Evolutionary conservation across 2,329 filamentous ascomycete species (phyloP).

Genomic region (Paradendryphiella salina): DNA sequence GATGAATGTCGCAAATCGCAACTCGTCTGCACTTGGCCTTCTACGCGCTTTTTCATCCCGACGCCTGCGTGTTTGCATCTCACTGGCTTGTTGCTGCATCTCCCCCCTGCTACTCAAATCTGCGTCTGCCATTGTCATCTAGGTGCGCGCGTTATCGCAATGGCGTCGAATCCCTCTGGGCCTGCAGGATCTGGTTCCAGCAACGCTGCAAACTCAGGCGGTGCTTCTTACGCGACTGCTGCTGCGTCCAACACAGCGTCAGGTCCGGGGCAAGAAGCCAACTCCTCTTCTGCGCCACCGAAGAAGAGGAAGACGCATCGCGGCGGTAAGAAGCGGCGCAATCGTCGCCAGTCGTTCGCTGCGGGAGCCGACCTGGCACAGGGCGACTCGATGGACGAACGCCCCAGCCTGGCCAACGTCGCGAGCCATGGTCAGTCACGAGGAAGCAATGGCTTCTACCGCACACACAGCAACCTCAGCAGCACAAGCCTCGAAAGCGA

Average conservation of each 20-base stretch:
- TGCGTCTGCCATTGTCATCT: constrained; percentile 7
- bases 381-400: constrained; percentile 58
- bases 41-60: not conserved
- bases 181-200: constrained; percentile 12
- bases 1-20: constrained; percentile 3
- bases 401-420: constrained; percentile 48
- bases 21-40: constrained; percentile 1
- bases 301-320: constrained; percentile 73
- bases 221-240: constrained; percentile 21
- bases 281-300: constrained; percentile 17
- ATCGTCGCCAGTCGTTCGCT: constrained; percentile 80
- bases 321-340: constrained; percentile 74
- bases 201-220: constrained; percentile 15
- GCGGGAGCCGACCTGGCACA: constrained; percentile 59
- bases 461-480: constrained; percentile 65
- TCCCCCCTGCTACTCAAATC: not conserved
- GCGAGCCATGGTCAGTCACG: constrained; percentile 37
- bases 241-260: constrained; percentile 15
- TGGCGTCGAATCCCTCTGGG: constrained; percentile 24
- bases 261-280: constrained; percentile 10
- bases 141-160: constrained; percentile 10
- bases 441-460: constrained; percentile 57
- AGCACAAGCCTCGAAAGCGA: constrained; percentile 88
- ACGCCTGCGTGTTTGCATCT: constrained; percentile 3
- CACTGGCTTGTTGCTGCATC: constrained; percentile 11